Percentiles rank a stretch among this genome's conserved stretches.
Conservation (phyloP, 2,329 filamentous ascomycete genomes). For the Bertia moriformis region DNA sequence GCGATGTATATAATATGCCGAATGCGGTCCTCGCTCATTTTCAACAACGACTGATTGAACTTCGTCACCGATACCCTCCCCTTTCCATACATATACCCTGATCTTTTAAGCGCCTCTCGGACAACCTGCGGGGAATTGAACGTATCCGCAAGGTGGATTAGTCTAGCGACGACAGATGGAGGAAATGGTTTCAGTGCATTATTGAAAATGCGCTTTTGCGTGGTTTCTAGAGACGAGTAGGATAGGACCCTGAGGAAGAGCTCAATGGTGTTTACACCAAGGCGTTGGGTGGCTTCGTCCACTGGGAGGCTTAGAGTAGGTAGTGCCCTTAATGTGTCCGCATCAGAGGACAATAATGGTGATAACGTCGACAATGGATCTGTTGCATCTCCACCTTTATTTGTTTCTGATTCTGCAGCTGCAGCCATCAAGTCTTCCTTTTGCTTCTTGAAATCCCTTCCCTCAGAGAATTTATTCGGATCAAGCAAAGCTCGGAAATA, state of each 20-base stretch:
- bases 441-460: constrained; percentile 14
- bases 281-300: neutral
- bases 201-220: neutral
- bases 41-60: constrained; percentile 11
- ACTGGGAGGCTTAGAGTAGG: neutral
- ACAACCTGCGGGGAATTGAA: constrained; percentile 16
- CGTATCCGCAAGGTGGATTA: constrained; percentile 15
- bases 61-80: constrained; percentile 9
- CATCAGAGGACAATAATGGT: no score
- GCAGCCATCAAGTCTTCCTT: no score
- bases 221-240: neutral
- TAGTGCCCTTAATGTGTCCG: neutral
- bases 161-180: constrained; percentile 10
- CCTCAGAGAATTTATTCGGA: constrained; percentile 23
- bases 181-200: neutral
- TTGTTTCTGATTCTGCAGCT: no score
- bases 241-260: neutral
- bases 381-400: no score
- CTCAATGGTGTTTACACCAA: neutral
- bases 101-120: neutral
- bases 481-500: constrained; percentile 23
- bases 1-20: constrained; percentile 22
- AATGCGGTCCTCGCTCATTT: constrained; percentile 18
- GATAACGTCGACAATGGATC: no score
- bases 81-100: constrained; percentile 5